phyloP scores from a whole-genome alignment of 2,329 filamentous ascomycete species.

The Emydomyces testavorans region DNA sequence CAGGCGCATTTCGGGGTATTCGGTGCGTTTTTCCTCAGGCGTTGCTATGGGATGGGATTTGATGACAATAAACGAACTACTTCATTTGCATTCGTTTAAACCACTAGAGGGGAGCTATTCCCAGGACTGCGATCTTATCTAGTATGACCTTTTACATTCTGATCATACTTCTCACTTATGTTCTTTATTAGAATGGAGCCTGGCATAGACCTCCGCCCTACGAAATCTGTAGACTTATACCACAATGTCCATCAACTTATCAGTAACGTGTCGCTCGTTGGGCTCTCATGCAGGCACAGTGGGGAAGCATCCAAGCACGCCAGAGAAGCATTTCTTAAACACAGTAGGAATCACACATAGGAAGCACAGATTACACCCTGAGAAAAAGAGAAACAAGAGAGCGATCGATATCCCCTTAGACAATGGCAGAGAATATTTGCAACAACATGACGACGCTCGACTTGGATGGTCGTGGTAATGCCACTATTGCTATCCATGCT shows the following conservation, averaged over 20 bases:
- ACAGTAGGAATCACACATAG: background rate
- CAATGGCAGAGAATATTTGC: background rate
- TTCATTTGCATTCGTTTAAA: background rate
- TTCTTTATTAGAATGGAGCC: background rate
- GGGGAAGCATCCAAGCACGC: no score
- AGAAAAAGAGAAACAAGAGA: background rate
- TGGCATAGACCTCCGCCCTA: background rate
- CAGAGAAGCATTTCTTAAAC: no score
- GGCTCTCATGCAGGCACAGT: no score
- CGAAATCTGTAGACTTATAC: background rate
- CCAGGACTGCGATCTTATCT: background rate
- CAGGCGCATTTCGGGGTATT: conserved; percentile 9
- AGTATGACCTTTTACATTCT: background rate
- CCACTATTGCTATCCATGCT: conserved; percentile 67
- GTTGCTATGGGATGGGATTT: background rate
- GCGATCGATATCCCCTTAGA: background rate
- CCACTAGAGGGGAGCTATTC: background rate
- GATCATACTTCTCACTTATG: background rate
- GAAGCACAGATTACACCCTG: background rate
- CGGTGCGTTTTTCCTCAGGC: background rate
- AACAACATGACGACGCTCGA: conserved; percentile 8
- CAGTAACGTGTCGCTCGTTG: no score
- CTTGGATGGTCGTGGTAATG: conserved; percentile 31
- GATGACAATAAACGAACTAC: conserved; percentile 3
- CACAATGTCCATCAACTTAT: background rate